phyloP scores from a whole-genome alignment of 495 filamentous ascomycete genomes.

The Melanomma pulvis-pyrius region DNA sequence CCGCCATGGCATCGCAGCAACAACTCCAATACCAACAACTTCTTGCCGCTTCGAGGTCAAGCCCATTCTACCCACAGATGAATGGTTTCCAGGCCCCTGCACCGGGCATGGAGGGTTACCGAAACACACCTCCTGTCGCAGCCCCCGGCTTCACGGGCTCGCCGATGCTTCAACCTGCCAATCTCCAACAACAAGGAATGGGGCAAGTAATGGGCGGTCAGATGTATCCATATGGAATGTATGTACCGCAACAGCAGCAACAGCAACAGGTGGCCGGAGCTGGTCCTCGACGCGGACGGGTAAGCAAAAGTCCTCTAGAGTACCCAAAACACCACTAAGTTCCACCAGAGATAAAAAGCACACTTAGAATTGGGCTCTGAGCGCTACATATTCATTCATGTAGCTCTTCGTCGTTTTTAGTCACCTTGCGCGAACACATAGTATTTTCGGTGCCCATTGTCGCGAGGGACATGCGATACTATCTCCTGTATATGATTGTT shows the following conservation, averaged over 20 bases:
- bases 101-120: constrained; percentile 27
- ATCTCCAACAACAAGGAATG: constrained; percentile 26
- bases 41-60: constrained; percentile 45
- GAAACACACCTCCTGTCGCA: constrained; percentile 27
- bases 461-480: neutral
- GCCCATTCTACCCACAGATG: constrained; percentile 29
- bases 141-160: constrained; percentile 31
- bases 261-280: constrained; percentile 29
- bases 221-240: constrained; percentile 38
- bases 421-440: neutral
- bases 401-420: neutral
- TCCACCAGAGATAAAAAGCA: constrained; percentile 19
- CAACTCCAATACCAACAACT: constrained; percentile 67
- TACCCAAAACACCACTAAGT: constrained; percentile 1
- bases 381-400: constrained; percentile 2
- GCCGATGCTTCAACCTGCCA: constrained; percentile 33
- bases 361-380: neutral
- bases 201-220: constrained; percentile 27
- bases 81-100: constrained; percentile 32
- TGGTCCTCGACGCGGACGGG: constrained; percentile 35
- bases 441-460: neutral
- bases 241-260: constrained; percentile 34
- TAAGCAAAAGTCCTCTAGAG: constrained; percentile 8
- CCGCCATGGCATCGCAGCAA: constrained; percentile 54
- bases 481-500: constrained; percentile 13